Evolutionary conservation across 805 yeast genomes (phyloP), one percentile per base, ranked within the genome.

Genomic region (Kregervanrija delftensis): DNA sequence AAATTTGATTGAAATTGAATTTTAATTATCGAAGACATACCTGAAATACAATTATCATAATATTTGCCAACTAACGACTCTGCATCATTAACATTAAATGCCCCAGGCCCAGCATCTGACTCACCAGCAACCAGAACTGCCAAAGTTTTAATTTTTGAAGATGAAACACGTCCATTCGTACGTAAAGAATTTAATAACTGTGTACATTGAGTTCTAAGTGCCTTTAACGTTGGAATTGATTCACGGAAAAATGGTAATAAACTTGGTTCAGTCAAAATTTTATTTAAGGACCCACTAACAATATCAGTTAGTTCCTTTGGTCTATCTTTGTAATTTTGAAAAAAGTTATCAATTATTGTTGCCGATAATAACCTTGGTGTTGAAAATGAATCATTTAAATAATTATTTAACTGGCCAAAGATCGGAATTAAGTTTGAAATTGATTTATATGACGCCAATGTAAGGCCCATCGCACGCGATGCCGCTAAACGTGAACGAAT

Each of bases 121-220:
- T 93, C 98, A 33, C 99, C 99, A 62, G 89, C 91, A 4, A 91
- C 96, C 9, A 90, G 80, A 5, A 89, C 81, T 0, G 99, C 93
- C 14, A 93, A 63, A 43, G 81, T 85, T 0, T 97, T 97, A 5
- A 88, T 61, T 58, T 82, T 83, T 15, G 75, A 69, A 11, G 79
- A 75, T 1, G 91, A 72, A 15, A 91, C 63, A 61, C 83, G 84
- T 4, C 91, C 96, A 31, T 72, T 76, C 41, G 83, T 88, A 35
- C 81, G 76, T 63, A 93, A 86, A 1, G 88, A 79, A 44, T 83
- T 80, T 50, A 89, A 76, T 42, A 93, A 64, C 41, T 91, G 88
- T 54, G 86, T 79, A 60, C 96, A 88, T 46, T 89, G 90, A 0
- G 93, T 84, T 60, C 99, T 74, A 10, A 90, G 80, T 10, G 91